Conservation (phyloP, 768 basidiomycete genomes). For the Pulveroboletus ravenelii region DNA sequence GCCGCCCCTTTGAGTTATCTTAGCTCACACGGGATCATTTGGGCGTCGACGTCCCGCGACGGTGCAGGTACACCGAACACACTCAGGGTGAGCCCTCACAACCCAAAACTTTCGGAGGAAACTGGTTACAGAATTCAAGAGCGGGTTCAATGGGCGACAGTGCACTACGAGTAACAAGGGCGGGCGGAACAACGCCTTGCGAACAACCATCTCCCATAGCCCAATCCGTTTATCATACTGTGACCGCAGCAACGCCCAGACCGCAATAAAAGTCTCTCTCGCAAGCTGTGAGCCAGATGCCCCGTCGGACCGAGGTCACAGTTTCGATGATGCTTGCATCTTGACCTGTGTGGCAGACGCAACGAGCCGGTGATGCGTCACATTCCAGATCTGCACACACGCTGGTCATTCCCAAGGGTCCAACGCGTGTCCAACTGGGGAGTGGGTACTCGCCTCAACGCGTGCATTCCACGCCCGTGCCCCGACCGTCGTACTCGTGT, state of each 20-base stretch:
- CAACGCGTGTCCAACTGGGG: too few species aligned
- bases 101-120: not conserved
- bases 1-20: constrained; percentile 1
- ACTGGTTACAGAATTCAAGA: not conserved
- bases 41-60: not conserved
- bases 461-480: constrained; percentile 30
- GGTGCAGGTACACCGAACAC: not conserved
- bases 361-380: constrained; percentile 34
- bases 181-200: too few species aligned
- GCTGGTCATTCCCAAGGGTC: too few species aligned
- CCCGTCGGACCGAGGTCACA: constrained; percentile 3
- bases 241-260: not conserved
- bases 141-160: too few species aligned
- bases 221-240: too few species aligned
- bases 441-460: constrained; percentile 34
- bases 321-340: constrained; percentile 28
- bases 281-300: not conserved
- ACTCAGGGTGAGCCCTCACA: not conserved
- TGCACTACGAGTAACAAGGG: not conserved
- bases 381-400: constrained; percentile 38
- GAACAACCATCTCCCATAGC: not conserved
- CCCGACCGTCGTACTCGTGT: constrained; percentile 33
- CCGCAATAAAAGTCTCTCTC: not conserved
- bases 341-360: constrained; percentile 41
- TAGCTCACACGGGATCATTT: constrained; percentile 4